Base-by-base conservation (phyloP, 805 yeast species). In the Candida montana region DNA sequence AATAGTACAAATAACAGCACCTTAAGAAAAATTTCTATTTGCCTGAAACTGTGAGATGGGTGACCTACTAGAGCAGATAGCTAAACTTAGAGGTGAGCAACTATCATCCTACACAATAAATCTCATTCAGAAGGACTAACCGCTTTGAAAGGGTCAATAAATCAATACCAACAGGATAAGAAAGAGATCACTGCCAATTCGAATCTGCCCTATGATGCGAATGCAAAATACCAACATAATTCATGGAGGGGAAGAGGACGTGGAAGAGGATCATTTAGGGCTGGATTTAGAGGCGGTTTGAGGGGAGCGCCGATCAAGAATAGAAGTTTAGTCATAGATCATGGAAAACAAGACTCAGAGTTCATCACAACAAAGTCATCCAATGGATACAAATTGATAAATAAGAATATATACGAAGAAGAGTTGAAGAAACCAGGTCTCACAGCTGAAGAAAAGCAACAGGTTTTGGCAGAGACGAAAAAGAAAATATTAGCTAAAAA, bases 321-420 rank as follows among this genome's bases (percentile, higher is more conserved):
- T 41, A 58, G 62, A 55, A 52, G 65, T 1, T 45, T 64, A 1
- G 55, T 65, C 3, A 54, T 65, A 13, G 55, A 60, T 40, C 51
- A 55, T 16, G 42, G 56, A 24, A 24, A 48, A 13, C 31, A 35
- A 7, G 46, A 50, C 15, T 47, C 55, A 19, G 50, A 53, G 15
- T 62, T 59, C 41, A 55, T 67, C 7, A 52, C 65, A 0, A 55
- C 59, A 8, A 57, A 57, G 17, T 61, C 68, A 2, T 52, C 58
- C 28, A 62, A 65, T 23, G 69, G 72, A 5, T 55, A 63, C 59
- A 56, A 67, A 13, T 50, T 71, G n/a, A 67, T 69, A 2, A 69
- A 62, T 42, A 57, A 63, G 28, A 56, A 53, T 7, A 46, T 67
- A 1, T 68, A 63, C 42, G 63, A 65, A 19, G 49, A 63, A 28